Conservation (phyloP, 1,139 yeast genomes). For the Geotrichum reessii region DNA sequence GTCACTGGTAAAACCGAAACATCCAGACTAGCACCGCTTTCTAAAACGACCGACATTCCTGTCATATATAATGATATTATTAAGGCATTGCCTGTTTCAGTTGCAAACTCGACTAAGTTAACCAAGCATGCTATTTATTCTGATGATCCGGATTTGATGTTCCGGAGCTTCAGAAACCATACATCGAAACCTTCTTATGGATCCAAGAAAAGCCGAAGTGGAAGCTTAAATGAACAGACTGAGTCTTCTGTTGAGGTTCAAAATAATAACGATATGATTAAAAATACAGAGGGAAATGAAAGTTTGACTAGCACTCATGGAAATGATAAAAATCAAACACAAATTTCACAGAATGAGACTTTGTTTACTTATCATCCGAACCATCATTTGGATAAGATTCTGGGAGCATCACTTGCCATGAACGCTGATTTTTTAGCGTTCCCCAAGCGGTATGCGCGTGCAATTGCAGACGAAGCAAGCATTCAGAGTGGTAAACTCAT, state of each 20-base stretch:
- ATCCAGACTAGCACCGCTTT: background rate
- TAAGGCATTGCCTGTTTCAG: background rate
- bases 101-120: background rate
- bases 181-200: background rate
- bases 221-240: background rate
- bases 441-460: conserved; percentile 8
- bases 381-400: background rate
- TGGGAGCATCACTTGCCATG: background rate
- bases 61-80: background rate
- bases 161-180: background rate
- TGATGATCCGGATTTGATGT: background rate
- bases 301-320: background rate
- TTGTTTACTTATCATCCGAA: background rate
- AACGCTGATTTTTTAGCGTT: background rate
- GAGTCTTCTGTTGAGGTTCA: background rate
- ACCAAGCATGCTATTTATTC: background rate
- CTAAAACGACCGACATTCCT: background rate
- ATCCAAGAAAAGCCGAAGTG: background rate
- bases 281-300: background rate
- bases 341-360: background rate
- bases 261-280: background rate
- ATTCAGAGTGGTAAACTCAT: conserved; percentile 5
- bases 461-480: conserved; percentile 7
- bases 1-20: background rate
- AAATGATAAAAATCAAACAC: background rate